A percentile compares a stretch with the other conserved stretches of the same genome.
These are phyloP conservation scores for Whalleya microplaca DNA, from an alignment of 2,329 filamentous ascomycete genomes.

Conservation along the genomic window DNA sequence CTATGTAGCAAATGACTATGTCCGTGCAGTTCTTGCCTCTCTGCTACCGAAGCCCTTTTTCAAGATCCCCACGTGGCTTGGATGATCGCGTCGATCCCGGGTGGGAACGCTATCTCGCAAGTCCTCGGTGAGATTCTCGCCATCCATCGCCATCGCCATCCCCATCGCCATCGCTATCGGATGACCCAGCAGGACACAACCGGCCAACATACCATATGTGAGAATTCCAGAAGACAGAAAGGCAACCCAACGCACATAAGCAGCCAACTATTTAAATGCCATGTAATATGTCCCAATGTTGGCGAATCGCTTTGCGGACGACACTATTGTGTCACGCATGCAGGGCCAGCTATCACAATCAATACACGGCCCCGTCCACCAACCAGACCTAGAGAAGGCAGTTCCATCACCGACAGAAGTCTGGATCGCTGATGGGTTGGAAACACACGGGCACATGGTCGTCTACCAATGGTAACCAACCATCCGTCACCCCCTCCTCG, in stretches of 20 bases:
- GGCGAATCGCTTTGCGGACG: background rate
- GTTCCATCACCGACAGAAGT: conserved; percentile 13
- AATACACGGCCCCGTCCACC: conserved; percentile 7
- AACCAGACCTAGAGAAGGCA: conserved; percentile 12
- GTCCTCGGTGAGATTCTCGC: background rate
- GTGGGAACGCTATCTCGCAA: conserved; percentile 4
- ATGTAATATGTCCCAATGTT: background rate
- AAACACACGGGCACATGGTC: conserved; percentile 17
- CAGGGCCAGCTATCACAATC: conserved; percentile 16
- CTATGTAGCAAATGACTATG: background rate
- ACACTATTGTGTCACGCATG: conserved; percentile 11
- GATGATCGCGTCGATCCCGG: conserved; percentile 16
- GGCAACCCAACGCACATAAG: too few relatives aligned
- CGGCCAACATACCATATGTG: too few relatives aligned
- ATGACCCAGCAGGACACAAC: background rate
- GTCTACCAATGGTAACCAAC: background rate
- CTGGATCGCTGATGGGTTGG: conserved; percentile 23
- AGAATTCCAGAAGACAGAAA: too few relatives aligned
- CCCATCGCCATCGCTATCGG: too few relatives aligned
- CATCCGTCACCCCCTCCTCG: background rate
- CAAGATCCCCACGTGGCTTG: conserved; percentile 20
- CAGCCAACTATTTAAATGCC: background rate
- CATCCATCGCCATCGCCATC: background rate
- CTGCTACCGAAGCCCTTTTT: background rate
- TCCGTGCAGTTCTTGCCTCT: background rate